Evolutionary conservation across 78 protist species (phyloP).

Genomic region (Monocercomonoides exilis): DNA sequence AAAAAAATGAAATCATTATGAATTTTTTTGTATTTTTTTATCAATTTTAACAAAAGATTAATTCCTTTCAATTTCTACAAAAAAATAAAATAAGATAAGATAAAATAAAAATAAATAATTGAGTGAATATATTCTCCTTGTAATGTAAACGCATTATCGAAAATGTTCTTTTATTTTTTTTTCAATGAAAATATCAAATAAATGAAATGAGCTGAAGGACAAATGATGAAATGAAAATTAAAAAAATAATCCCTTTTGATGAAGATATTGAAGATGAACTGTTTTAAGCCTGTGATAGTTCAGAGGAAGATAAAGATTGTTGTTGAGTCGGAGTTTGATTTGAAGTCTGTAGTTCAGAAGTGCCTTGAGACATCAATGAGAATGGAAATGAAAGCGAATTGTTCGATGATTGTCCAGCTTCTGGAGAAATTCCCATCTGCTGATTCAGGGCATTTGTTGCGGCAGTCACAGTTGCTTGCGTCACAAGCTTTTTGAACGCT

Average conservation of each 20-base stretch:
- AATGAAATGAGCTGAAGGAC: background rate
- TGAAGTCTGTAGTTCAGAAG: background rate
- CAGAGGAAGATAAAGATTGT: background rate
- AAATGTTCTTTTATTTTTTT: too few species aligned
- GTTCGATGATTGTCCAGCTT: constrained; percentile 2
- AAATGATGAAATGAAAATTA: constrained; percentile 1
- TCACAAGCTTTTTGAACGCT: background rate
- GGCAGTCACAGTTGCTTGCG: background rate
- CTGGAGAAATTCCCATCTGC: background rate
- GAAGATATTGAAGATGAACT: background rate
- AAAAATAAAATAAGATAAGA: constrained; percentile 13
- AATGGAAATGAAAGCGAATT: background rate
- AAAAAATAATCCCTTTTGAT: background rate
- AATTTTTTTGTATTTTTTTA: too few species aligned
- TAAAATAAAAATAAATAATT: background rate
- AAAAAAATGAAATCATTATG: too few species aligned
- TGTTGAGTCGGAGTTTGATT: background rate
- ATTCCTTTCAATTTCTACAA: too few species aligned
- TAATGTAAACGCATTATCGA: too few species aligned
- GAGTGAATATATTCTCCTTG: too few species aligned
- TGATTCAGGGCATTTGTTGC: background rate
- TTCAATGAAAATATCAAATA: background rate
- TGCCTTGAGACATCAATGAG: background rate
- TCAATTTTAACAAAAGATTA: too few species aligned
- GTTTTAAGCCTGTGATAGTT: background rate